These are phyloP conservation scores for Trametes maxima DNA, from an alignment of 768 basidiomycete genomes.

Conservation along the genomic window DNA sequence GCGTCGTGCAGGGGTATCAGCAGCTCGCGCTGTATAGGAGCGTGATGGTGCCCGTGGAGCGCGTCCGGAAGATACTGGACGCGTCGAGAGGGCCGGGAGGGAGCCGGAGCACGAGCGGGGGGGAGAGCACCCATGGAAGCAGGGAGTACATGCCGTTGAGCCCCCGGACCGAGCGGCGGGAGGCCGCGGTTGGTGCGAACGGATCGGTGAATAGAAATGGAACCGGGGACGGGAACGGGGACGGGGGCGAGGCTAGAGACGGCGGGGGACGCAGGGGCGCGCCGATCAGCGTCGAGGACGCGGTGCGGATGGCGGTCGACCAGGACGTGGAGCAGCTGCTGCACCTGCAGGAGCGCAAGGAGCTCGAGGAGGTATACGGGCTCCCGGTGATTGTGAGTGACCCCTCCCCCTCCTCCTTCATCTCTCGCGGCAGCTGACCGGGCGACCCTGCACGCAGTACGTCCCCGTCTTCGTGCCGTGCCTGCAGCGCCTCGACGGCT, in stretches of 20 bases:
- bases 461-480: slow-evolving; percentile 81
- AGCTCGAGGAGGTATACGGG: slow-evolving; percentile 79
- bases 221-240: background rate
- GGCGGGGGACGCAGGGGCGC: background rate
- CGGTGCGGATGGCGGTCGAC: slow-evolving; percentile 50
- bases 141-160: slow-evolving; percentile 24
- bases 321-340: slow-evolving; percentile 68
- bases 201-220: background rate
- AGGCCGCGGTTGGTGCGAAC: background rate
- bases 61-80: slow-evolving; percentile 43
- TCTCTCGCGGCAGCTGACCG: background rate
- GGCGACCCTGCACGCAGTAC: slow-evolving; percentile 43
- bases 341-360: slow-evolving; percentile 65
- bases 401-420: background rate
- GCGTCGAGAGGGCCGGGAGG: slow-evolving; percentile 23
- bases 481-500: slow-evolving; percentile 73
- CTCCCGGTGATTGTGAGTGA: slow-evolving; percentile 73
- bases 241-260: background rate
- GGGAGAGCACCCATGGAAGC: slow-evolving; percentile 15
- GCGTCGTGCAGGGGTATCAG: slow-evolving; percentile 71
- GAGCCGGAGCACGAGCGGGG: slow-evolving; percentile 22
- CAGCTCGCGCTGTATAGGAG: slow-evolving; percentile 68
- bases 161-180: slow-evolving; percentile 16
- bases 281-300: slow-evolving; percentile 27
- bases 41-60: slow-evolving; percentile 54